phyloP scores from a whole-genome alignment of 805 yeast species.

The Kluyveromyces aestuarii region DNA sequence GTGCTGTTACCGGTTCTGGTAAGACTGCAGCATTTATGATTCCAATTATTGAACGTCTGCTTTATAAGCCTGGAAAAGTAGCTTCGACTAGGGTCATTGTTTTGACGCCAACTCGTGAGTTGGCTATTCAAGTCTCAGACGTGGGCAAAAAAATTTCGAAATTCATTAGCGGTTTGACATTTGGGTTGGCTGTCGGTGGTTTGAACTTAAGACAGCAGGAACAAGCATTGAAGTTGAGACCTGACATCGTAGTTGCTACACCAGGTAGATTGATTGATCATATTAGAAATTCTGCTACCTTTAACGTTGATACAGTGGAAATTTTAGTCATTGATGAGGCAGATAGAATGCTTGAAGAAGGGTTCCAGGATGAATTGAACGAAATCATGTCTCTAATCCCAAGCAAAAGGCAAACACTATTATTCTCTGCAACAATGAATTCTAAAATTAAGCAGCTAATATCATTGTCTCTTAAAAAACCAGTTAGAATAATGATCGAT shows the following conservation, averaged over 20 bases:
- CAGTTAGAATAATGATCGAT: slow-evolving; percentile 91
- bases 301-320: slow-evolving; percentile 84
- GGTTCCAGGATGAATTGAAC: slow-evolving; percentile 89
- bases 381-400: slow-evolving; percentile 87
- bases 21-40: slow-evolving; percentile 98
- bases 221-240: slow-evolving; percentile 82
- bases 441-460: slow-evolving; percentile 82
- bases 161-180: slow-evolving; percentile 65
- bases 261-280: slow-evolving; percentile 99
- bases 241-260: slow-evolving; percentile 94
- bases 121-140: slow-evolving; percentile 92
- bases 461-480: slow-evolving; percentile 78
- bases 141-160: slow-evolving; percentile 82
- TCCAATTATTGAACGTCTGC: slow-evolving; percentile 85
- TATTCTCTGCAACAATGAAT: slow-evolving; percentile 98
- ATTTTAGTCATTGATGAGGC: slow-evolving; percentile 95
- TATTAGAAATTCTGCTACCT: slow-evolving; percentile 87
- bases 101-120: slow-evolving; percentile 93
- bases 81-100: slow-evolving; percentile 88
- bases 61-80: slow-evolving; percentile 78
- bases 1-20: slow-evolving; percentile 99
- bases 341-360: slow-evolving; percentile 98
- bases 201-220: slow-evolving; percentile 91
- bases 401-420: slow-evolving; percentile 81
- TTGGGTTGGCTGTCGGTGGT: slow-evolving; percentile 98